Evolutionary conservation across 805 yeast species (phyloP).

Genomic region (Priceomyces carsonii): DNA sequence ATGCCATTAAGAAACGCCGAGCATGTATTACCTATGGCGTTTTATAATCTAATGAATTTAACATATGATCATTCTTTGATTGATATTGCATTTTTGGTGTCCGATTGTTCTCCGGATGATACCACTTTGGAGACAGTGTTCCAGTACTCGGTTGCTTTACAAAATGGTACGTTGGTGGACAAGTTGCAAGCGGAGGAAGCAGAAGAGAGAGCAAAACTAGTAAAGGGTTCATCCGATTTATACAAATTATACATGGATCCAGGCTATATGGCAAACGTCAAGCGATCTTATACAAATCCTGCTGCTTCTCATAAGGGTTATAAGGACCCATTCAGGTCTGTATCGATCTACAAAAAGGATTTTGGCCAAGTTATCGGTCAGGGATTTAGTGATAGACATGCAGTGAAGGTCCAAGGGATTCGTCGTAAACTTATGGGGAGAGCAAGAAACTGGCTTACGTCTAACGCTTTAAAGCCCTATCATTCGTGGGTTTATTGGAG

Average conservation of each 20-base stretch:
- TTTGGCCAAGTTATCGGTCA: constrained; percentile 86
- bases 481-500: constrained; percentile 94
- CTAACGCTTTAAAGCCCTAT: constrained; percentile 73
- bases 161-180: constrained; percentile 62
- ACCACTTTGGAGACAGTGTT: constrained; percentile 64
- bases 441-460: constrained; percentile 81
- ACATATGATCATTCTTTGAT: constrained; percentile 80
- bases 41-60: constrained; percentile 81
- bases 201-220: constrained; percentile 29
- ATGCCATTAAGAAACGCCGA: constrained; percentile 83
- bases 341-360: constrained; percentile 78
- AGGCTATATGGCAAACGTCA: constrained; percentile 56
- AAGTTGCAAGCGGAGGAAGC: constrained; percentile 46
- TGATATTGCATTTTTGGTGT: constrained; percentile 77
- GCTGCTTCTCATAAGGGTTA: constrained; percentile 56
- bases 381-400: constrained; percentile 81
- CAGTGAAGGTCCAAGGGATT: constrained; percentile 81
- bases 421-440: constrained; percentile 84
- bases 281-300: constrained; percentile 63
- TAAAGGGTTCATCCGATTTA: constrained; percentile 59
- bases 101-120: constrained; percentile 75
- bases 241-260: constrained; percentile 71
- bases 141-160: constrained; percentile 66
- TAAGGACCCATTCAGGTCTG: constrained; percentile 69
- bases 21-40: constrained; percentile 75